Conservation (phyloP, 305 asterid genomes). For the Fraxinus latifolia region DNA sequence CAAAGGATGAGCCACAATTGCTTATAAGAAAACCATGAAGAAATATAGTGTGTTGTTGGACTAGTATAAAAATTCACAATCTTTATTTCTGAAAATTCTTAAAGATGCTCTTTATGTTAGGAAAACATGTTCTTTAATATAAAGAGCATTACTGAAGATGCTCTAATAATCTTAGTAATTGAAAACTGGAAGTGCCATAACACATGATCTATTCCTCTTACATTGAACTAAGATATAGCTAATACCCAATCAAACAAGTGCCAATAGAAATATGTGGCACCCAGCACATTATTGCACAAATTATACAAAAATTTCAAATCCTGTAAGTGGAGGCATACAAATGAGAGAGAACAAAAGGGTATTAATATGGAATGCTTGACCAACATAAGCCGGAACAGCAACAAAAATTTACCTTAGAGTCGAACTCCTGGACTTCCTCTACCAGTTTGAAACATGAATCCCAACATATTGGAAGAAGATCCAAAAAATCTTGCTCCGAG, state of each 20-base stretch:
- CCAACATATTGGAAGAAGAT: constrained; percentile 88
- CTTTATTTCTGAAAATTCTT: not conserved
- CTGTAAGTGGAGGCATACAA: not conserved
- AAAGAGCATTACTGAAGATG: not conserved
- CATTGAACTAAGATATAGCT: not conserved
- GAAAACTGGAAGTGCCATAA: not conserved
- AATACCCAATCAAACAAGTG: not conserved
- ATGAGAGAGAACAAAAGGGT: not conserved
- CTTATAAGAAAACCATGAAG: not conserved
- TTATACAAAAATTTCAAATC: not conserved
- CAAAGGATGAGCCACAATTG: not conserved
- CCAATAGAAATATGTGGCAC: not conserved
- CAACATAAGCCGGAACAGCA: not conserved
- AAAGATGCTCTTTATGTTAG: not conserved
- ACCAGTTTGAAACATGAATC: constrained; percentile 80
- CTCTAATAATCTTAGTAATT: not conserved
- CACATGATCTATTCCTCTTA: not conserved
- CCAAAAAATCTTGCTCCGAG: constrained; percentile 74
- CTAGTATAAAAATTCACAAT: not conserved
- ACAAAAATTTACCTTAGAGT: constrained; percentile 67
- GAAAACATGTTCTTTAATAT: not conserved
- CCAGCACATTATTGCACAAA: not conserved
- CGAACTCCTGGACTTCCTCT: constrained; percentile 90
- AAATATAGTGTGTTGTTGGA: not conserved
- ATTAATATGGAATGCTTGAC: not conserved